These are phyloP conservation scores for Trichoderma orchidacearum DNA, from an alignment of 495 filamentous ascomycete genomes.

Conservation along the genomic window DNA sequence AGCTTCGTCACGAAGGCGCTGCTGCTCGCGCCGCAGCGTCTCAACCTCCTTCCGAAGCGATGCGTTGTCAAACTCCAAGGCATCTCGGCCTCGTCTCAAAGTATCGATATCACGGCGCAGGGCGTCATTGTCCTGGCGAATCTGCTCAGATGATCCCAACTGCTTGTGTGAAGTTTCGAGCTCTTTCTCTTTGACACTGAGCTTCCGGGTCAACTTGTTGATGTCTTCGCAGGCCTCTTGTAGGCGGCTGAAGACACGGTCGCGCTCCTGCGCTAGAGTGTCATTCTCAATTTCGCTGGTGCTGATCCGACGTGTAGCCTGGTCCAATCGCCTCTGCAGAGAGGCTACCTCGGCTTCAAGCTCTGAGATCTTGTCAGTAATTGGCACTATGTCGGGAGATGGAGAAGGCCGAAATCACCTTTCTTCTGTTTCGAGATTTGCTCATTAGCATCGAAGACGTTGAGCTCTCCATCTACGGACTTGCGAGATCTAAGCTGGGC, in stretches of 20 bases:
- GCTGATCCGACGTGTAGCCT: constrained; percentile 30
- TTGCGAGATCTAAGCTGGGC: constrained; percentile 17
- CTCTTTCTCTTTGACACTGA: constrained; percentile 14
- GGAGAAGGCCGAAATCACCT: constrained; percentile 7
- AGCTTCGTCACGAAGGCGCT: constrained; percentile 6
- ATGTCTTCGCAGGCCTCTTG: constrained; percentile 28
- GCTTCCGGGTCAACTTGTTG: constrained; percentile 14
- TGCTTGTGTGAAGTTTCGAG: constrained; percentile 23
- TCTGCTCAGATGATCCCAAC: constrained; percentile 16
- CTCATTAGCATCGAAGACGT: constrained; percentile 12
- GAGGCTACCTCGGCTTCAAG: constrained; percentile 28
- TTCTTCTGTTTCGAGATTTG: constrained; percentile 18
- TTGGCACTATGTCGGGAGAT: neutral
- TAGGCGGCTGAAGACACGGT: constrained; percentile 28
- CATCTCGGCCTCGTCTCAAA: neutral
- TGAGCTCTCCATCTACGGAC: neutral
- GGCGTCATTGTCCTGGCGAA: constrained; percentile 17
- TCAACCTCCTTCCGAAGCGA: constrained; percentile 19
- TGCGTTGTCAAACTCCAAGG: constrained; percentile 17
- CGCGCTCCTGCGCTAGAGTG: constrained; percentile 28
- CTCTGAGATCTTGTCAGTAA: constrained; percentile 7
- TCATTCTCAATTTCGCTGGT: constrained; percentile 31
- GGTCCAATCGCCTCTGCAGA: constrained; percentile 26
- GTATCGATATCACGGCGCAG: constrained; percentile 7
- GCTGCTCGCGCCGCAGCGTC: constrained; percentile 13